phyloP scores from a whole-genome alignment of 495 filamentous ascomycete genomes.

The Jackrogersella minutella region DNA sequence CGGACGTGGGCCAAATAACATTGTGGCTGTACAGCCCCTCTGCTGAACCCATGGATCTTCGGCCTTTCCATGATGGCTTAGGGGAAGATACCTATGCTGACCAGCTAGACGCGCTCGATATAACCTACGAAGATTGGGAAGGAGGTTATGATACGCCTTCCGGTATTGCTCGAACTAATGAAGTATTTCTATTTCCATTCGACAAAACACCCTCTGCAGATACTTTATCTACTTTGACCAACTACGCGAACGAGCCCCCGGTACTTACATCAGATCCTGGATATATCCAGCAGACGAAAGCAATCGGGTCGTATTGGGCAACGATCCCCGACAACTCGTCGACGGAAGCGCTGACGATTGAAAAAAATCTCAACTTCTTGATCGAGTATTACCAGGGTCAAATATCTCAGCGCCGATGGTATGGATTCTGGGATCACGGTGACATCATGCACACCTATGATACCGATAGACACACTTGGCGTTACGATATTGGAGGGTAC shows the following conservation, averaged over 20 bases:
- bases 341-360: slow-evolving; percentile 41
- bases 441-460: slow-evolving; percentile 63
- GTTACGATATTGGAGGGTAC: slow-evolving; percentile 62
- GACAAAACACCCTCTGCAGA: slow-evolving; percentile 50
- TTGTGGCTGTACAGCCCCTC: slow-evolving; percentile 61
- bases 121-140: slow-evolving; percentile 65
- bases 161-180: slow-evolving; percentile 58
- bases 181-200: slow-evolving; percentile 55
- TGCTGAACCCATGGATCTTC: slow-evolving; percentile 56
- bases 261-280: slow-evolving; percentile 47
- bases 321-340: slow-evolving; percentile 31
- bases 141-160: slow-evolving; percentile 55
- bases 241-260: slow-evolving; percentile 49
- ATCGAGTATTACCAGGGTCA: slow-evolving; percentile 57
- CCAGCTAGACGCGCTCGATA: slow-evolving; percentile 59
- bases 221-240: slow-evolving; percentile 44
- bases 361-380: slow-evolving; percentile 54
- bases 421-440: slow-evolving; percentile 62
- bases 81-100: slow-evolving; percentile 55
- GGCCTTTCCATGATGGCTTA: slow-evolving; percentile 60
- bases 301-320: slow-evolving; percentile 54
- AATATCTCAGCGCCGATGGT: slow-evolving; percentile 56
- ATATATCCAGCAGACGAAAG: slow-evolving; percentile 53
- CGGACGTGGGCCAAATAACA: slow-evolving; percentile 51
- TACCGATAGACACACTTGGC: slow-evolving; percentile 57